Evolutionary conservation across 1,139 yeast genomes (phyloP), one percentile per base, ranked within the genome.

Genomic region (Hyphopichia wangnamkhiaoensis): DNA sequence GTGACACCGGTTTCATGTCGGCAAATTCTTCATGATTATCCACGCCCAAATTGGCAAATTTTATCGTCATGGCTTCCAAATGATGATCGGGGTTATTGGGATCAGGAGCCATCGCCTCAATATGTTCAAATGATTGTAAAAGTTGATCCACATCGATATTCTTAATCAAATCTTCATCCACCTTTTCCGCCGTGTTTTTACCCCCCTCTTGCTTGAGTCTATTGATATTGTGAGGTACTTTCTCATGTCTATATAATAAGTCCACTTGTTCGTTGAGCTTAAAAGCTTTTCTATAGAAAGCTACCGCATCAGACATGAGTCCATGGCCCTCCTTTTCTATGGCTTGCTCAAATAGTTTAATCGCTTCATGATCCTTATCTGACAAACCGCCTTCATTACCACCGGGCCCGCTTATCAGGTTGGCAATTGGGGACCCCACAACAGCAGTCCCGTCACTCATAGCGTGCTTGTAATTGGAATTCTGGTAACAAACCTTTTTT

Each of bases 281-380:
- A 57, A 82, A 78, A 0, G 96, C 96, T 45, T 74, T 73, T 42
- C 96, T 68, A 62, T 90, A 90, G 45, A 66, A 73, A 32, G 71
- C 76, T 27, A 88, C 81, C 0, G 97, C 96, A 53, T 89, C 96
- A 4, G 87, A 74, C 78, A 90, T 74, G 43, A 80, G 69, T 0
- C 96, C 96, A 37, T 72, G 76, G 20, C 77, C 66, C 60, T 90
- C 97, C 51, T 81, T 82, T 38, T 76, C 80, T 0, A 83, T 79
- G 1, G 91, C 97, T 38, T 68, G 62, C 50, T 85, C 91, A 65
- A 86, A 89, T 20, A 76, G 59, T 20, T 66, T 65, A 33, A 88
- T 61, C 1, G 96, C 95, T 40, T 65, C 57, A 26, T 47, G 41
- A 27, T 63, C 63, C 16, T 35, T 34, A 9, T 47, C 50, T 4